These are phyloP conservation scores for Exsudoporus floridanus DNA, from an alignment of 1,284 basidiomycete genomes.

Conservation along the genomic window DNA sequence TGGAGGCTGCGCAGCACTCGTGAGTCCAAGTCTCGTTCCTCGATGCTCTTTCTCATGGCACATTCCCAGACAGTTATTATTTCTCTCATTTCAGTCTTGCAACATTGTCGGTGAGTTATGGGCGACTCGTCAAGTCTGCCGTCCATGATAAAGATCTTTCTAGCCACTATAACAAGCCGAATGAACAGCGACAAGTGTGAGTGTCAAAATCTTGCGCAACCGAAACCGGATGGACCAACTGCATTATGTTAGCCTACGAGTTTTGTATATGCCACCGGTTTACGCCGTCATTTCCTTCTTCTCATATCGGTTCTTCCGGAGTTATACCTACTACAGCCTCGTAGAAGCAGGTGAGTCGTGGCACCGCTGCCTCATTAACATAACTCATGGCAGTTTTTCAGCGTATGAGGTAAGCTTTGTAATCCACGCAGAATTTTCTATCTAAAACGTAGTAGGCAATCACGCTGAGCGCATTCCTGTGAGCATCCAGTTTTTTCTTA, in stretches of 20 bases:
- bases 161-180: conserved; percentile 65
- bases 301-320: conserved; percentile 81
- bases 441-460: conserved; percentile 52
- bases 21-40: conserved; percentile 38
- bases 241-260: conserved; percentile 45
- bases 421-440: conserved; percentile 30
- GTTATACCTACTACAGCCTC: conserved; percentile 80
- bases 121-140: not conserved
- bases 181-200: conserved; percentile 76
- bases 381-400: conserved; percentile 19
- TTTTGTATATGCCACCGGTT: conserved; percentile 78
- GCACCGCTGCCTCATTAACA: not conserved
- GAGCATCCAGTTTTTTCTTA: conserved; percentile 34
- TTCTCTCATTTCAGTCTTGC: conserved; percentile 51
- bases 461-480: conserved; percentile 79
- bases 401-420: conserved; percentile 38
- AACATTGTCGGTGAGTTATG: conserved; percentile 58
- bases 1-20: conserved; percentile 59
- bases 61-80: conserved; percentile 56
- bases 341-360: conserved; percentile 60
- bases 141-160: not conserved
- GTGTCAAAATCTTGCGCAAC: conserved; percentile 25
- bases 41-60: not conserved
- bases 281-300: conserved; percentile 88
- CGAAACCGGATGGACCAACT: not conserved